Base-by-base conservation (phyloP, 2,329 filamentous ascomycete species). In the Rhinocladiella similis region DNA sequence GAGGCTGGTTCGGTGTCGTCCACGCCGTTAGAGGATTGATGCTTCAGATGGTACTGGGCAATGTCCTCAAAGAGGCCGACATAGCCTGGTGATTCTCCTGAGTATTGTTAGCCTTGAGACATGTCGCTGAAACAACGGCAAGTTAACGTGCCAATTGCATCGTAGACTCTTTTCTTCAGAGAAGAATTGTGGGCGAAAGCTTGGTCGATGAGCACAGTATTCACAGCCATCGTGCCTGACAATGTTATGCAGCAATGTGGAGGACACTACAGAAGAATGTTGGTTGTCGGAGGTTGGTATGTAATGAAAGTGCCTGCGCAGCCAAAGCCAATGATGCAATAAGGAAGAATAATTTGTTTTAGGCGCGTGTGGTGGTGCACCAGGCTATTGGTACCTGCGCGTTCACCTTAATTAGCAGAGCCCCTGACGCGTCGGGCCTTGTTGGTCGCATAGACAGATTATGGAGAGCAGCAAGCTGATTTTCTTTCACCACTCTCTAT, bases 41-140 rank as follows among this genome's bases (percentile, higher is more conserved):
- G 67, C 59, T 63, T 69, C 57, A 69, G 69, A 50, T 74, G 74
- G 63, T 79, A 76, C 65, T 69, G 70, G 20, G 77, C 77, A 57
- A 81, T 78, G 61, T 80, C 78, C 63, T 77, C 72, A 59, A 81
- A 79, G 3, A 81, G 69, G 51, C 68, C 63, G 54, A 59, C 45
- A 35, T 57, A 45, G 27, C 59, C 53, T 33, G 59, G 59, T 19
- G 50, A 54, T 36, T 47, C 45, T 27, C 52, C 59, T 61, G 53
- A n/a, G 20, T 13, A 3, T 29, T 27, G 19, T 25, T 22, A 46
- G 29, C 29, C 29, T 33, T 39, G 14, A 16, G 41, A 50, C 13
- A 41, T 19, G 14, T 12, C 13, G 12, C 18, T 16, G 20, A 39
- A 50, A 33, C 3, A 49, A 33, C 29, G 10, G 10, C 27, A 47